Conservation (phyloP, 2,329 filamentous ascomycete species). For the Cladosporium cucumerinum region DNA sequence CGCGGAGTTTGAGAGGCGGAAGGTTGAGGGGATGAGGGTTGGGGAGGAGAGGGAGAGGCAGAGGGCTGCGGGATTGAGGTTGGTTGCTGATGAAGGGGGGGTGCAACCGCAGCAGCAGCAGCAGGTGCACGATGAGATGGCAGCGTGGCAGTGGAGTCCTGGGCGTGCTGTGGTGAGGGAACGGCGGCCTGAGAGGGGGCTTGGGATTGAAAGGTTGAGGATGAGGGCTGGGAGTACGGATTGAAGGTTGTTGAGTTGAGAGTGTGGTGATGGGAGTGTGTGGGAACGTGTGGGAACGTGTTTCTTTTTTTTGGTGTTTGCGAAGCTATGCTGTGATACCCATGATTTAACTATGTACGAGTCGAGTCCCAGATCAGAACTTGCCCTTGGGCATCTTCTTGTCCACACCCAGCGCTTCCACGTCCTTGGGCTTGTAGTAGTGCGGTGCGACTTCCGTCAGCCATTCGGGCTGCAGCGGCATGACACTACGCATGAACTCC, state of each 20-base stretch:
- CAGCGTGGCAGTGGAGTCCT: slow-evolving; percentile 11
- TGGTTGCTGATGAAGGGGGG: slow-evolving; percentile 26
- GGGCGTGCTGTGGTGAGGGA: slow-evolving; percentile 12
- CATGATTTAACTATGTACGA: slow-evolving; percentile 2
- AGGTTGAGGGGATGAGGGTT: slow-evolving; percentile 41
- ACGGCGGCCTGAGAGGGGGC: slow-evolving; percentile 1
- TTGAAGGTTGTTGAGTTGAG: slow-evolving; percentile 1
- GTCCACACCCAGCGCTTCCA: slow-evolving; percentile 73
- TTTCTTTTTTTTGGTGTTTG: not conserved
- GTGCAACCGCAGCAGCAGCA: not conserved
- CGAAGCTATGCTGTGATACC: slow-evolving; percentile 6
- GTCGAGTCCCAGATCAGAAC: not conserved
- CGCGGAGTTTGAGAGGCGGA: slow-evolving; percentile 64
- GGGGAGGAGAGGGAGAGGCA: slow-evolving; percentile 31
- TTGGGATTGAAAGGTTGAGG: slow-evolving; percentile 14
- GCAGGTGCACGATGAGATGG: slow-evolving; percentile 2
- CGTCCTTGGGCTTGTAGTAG: slow-evolving; percentile 87
- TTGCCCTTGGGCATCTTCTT: slow-evolving; percentile 66
- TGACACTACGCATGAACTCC: slow-evolving; percentile 86
- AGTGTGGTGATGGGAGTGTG: not conserved
- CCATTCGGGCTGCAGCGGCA: slow-evolving; percentile 83
- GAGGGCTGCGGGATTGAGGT: slow-evolving; percentile 29
- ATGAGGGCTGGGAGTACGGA: slow-evolving; percentile 14
- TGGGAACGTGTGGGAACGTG: not conserved
- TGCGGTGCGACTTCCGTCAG: slow-evolving; percentile 87